phyloP scores from a whole-genome alignment of 2,329 filamentous ascomycete genomes.

The Paraphaeosphaeria sporulosa region DNA sequence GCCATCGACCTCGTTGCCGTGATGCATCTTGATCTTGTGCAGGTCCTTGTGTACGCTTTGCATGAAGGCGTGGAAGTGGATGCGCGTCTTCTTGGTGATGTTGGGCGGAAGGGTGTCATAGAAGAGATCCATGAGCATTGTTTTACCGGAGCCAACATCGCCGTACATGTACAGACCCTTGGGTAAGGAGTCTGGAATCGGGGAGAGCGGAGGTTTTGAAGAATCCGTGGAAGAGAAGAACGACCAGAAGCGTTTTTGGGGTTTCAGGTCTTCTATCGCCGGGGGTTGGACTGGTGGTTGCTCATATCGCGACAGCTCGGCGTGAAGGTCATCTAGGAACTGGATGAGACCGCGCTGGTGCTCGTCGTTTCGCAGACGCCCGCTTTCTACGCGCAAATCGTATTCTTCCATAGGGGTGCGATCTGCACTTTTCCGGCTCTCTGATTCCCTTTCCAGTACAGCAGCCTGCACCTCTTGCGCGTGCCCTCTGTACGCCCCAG shows the following conservation, averaged over 20 bases:
- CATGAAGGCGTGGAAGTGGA: slow-evolving; percentile 99
- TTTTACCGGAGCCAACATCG: slow-evolving; percentile 97
- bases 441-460: slow-evolving; percentile 18
- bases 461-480: slow-evolving; percentile 38
- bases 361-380: slow-evolving; percentile 82
- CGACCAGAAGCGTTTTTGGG: slow-evolving; percentile 63
- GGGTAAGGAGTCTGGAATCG: slow-evolving; percentile 77
- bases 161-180: slow-evolving; percentile 94
- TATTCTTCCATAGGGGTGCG: slow-evolving; percentile 80
- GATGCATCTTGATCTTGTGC: slow-evolving; percentile 86
- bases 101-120: slow-evolving; percentile 87
- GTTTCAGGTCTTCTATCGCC: slow-evolving; percentile 72
- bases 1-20: slow-evolving; percentile 88
- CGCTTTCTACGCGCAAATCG: slow-evolving; percentile 77
- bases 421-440: background rate
- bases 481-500: slow-evolving; percentile 32
- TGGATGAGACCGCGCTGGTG: slow-evolving; percentile 93
- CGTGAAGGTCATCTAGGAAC: slow-evolving; percentile 85
- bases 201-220: slow-evolving; percentile 48
- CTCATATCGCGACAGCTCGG: slow-evolving; percentile 77
- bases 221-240: slow-evolving; percentile 62
- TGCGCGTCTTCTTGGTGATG: slow-evolving; percentile 84
- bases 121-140: slow-evolving; percentile 99
- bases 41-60: slow-evolving; percentile 92
- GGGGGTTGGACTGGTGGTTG: slow-evolving; percentile 80